phyloP scores from a whole-genome alignment of 495 filamentous ascomycete species.

The Cryomyces minteri region DNA sequence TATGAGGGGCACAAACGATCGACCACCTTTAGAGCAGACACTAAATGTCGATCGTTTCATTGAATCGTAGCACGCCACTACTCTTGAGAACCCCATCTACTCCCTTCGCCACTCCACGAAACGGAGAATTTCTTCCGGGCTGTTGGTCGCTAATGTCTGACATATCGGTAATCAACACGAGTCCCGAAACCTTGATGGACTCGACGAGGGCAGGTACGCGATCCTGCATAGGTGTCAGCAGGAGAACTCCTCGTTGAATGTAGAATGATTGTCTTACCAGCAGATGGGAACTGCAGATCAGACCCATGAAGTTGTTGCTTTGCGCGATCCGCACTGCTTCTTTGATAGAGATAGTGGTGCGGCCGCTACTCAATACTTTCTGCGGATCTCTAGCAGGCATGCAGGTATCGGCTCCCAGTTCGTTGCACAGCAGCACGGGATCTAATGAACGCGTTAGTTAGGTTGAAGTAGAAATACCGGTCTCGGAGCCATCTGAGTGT shows the following conservation, averaged over 20 bases:
- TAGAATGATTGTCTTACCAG: constrained; percentile 36
- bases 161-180: constrained; percentile 83
- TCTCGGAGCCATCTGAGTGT: too few species aligned
- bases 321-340: constrained; percentile 86
- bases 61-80: constrained; percentile 79
- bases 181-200: constrained; percentile 81
- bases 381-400: constrained; percentile 10
- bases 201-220: constrained; percentile 83
- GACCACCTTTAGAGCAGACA: background rate
- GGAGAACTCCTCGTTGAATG: background rate
- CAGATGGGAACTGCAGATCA: constrained; percentile 73
- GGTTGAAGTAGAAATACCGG: background rate
- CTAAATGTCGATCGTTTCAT: constrained; percentile 86
- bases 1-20: background rate
- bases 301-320: constrained; percentile 94
- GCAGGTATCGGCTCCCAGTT: constrained; percentile 42
- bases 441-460: constrained; percentile 27
- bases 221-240: constrained; percentile 35
- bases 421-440: constrained; percentile 87
- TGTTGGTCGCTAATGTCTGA: constrained; percentile 24
- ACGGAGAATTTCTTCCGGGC: constrained; percentile 17
- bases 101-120: constrained; percentile 34
- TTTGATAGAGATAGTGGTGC: constrained; percentile 67
- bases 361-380: constrained; percentile 42
- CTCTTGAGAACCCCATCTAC: constrained; percentile 74